Conservation (phyloP, 768 basidiomycete genomes). For the Hydnum rufescens region DNA sequence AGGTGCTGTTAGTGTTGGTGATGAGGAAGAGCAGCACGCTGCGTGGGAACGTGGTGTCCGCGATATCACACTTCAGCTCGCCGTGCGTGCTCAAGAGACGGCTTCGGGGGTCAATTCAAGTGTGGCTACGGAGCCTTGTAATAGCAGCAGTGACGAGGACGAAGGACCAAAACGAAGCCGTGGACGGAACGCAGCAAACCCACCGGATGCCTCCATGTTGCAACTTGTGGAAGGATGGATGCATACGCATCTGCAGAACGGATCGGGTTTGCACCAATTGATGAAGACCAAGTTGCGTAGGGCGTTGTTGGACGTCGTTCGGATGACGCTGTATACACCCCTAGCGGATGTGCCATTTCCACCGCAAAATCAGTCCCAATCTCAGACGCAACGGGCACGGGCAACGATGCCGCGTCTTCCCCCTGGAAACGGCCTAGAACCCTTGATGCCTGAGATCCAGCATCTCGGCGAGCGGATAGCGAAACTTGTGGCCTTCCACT, state of each 20-base stretch:
- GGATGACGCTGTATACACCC: slow-evolving; percentile 23
- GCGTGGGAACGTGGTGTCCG: slow-evolving; percentile 37
- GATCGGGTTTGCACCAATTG: slow-evolving; percentile 38
- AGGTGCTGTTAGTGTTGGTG: slow-evolving; percentile 1
- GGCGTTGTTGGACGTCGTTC: slow-evolving; percentile 39
- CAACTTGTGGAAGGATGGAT: slow-evolving; percentile 52
- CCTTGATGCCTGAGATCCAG: slow-evolving; percentile 47
- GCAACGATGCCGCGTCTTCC: background rate
- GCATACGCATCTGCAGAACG: slow-evolving; percentile 39
- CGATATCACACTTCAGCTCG: slow-evolving; percentile 57
- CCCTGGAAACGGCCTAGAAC: slow-evolving; percentile 44
- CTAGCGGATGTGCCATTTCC: slow-evolving; percentile 5
- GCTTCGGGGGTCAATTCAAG: slow-evolving; percentile 25
- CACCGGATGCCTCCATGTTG: slow-evolving; percentile 34
- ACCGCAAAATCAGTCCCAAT: slow-evolving; percentile 5
- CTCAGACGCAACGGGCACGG: slow-evolving; percentile 1
- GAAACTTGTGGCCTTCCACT: slow-evolving; percentile 52
- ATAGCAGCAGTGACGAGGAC: slow-evolving; percentile 5
- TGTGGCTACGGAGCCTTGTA: slow-evolving; percentile 2
- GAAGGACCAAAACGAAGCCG: too few species aligned
- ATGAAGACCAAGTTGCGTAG: slow-evolving; percentile 44
- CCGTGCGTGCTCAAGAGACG: slow-evolving; percentile 30
- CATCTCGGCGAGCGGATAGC: slow-evolving; percentile 51
- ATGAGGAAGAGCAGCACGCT: slow-evolving; percentile 15
- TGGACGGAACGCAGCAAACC: slow-evolving; percentile 1